Percentiles rank a stretch among this genome's conserved stretches.
These are phyloP conservation scores for Chaetomiaceae sp. DNA, from an alignment of 2,329 filamentous ascomycete species.

Conservation along the genomic window DNA sequence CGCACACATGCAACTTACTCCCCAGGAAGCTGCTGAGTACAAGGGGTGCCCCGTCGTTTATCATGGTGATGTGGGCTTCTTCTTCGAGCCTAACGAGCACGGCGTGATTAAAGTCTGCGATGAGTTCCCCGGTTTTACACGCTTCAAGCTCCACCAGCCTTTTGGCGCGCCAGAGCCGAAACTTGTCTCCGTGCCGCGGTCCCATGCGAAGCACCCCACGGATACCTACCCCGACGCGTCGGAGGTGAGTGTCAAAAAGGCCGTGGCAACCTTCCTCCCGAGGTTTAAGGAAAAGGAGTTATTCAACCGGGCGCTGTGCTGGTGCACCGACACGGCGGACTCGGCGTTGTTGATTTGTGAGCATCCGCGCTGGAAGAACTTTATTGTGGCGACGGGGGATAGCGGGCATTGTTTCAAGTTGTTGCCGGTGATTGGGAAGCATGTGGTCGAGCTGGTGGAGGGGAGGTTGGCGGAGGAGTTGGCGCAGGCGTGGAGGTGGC, in stretches of 20 bases:
- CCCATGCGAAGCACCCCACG: neutral
- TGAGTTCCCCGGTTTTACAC: constrained; percentile 38
- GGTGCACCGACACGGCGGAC: neutral
- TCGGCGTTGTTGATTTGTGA: neutral
- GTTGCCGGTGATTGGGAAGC: neutral
- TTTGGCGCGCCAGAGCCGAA: constrained; percentile 26
- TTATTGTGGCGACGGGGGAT: neutral
- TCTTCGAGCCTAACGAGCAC: constrained; percentile 44
- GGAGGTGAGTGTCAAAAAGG: neutral
- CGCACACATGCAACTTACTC: constrained; percentile 40
- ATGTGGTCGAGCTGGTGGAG: neutral
- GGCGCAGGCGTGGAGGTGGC: neutral
- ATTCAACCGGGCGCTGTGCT: neutral
- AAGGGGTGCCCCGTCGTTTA: constrained; percentile 41
- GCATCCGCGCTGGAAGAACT: neutral
- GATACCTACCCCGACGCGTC: neutral
- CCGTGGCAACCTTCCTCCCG: neutral
- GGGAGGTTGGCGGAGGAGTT: neutral
- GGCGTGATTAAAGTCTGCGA: constrained; percentile 37
- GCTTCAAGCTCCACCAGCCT: constrained; percentile 34
- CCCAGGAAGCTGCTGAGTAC: constrained; percentile 39
- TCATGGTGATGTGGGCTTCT: constrained; percentile 45
- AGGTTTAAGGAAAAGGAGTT: neutral
- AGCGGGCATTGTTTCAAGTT: neutral
- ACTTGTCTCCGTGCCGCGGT: neutral